Conservation (phyloP, 148 eudicot genomes). For the Fagopyrum tataricum region DNA sequence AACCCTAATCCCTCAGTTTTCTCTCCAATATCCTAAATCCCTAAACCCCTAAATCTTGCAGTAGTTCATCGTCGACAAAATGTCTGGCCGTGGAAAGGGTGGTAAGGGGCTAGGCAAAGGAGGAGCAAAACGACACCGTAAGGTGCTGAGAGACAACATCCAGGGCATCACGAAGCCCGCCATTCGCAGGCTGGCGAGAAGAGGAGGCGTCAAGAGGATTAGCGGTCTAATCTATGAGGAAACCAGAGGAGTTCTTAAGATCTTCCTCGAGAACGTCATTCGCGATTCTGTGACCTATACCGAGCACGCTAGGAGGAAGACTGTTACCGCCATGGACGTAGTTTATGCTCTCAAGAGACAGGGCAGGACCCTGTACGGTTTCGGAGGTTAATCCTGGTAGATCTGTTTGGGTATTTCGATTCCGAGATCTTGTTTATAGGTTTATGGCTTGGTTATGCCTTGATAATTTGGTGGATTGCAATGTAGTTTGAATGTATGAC, state of each 20-base stretch:
- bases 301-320: constrained; percentile 21
- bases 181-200: constrained; percentile 17
- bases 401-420: background rate
- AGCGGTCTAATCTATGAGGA: constrained; percentile 20
- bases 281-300: constrained; percentile 19
- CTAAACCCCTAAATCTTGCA: background rate
- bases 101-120: constrained; percentile 20
- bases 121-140: constrained; percentile 19
- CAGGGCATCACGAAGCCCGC: constrained; percentile 22
- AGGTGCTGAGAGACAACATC: constrained; percentile 19
- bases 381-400: constrained; percentile 11
- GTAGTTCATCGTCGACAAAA: background rate
- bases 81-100: constrained; percentile 21
- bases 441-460: background rate
- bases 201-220: constrained; percentile 19
- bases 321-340: constrained; percentile 18
- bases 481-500: background rate
- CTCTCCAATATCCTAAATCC: background rate
- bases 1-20: background rate
- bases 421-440: background rate
- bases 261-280: constrained; percentile 18
- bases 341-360: constrained; percentile 20
- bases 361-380: constrained; percentile 19
- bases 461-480: background rate
- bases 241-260: constrained; percentile 20